phyloP scores from a whole-genome alignment of 2,329 filamentous ascomycete species.

The Fonsecaea nubica region DNA sequence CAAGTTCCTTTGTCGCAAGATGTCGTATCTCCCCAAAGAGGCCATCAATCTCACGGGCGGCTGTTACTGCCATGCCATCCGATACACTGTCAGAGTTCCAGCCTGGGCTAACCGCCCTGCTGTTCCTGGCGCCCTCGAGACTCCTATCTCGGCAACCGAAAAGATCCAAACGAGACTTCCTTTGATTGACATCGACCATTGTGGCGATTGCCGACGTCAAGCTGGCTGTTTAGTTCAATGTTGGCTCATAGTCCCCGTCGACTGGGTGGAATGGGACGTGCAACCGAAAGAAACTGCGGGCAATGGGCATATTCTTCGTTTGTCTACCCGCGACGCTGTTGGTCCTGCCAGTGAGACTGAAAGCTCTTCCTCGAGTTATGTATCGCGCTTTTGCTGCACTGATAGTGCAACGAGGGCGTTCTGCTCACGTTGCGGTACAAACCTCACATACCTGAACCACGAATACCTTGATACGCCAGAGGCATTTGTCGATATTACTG shows the following conservation, averaged over 20 bases:
- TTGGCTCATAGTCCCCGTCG: constrained; percentile 42
- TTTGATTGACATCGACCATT: constrained; percentile 42
- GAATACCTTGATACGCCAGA: constrained; percentile 24
- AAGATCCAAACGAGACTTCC: constrained; percentile 37
- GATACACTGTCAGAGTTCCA: constrained; percentile 42
- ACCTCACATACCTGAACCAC: constrained; percentile 36
- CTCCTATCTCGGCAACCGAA: constrained; percentile 28
- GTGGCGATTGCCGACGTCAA: constrained; percentile 39
- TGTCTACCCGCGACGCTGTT: constrained; percentile 26
- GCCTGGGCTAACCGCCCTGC: constrained; percentile 32
- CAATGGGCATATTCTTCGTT: constrained; percentile 9
- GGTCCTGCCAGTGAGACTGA: constrained; percentile 16
- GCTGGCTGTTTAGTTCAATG: constrained; percentile 35
- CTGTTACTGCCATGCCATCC: constrained; percentile 43
- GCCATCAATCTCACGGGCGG: constrained; percentile 40
- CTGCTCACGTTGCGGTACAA: constrained; percentile 43
- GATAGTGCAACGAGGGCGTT: constrained; percentile 41
- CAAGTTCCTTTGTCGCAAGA: neutral
- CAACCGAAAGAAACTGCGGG: constrained; percentile 9
- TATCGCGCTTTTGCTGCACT: constrained; percentile 34
- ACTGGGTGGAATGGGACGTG: constrained; percentile 42
- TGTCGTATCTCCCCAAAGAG: constrained; percentile 31
- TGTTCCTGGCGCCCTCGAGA: constrained; percentile 23
- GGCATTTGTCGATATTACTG: constrained; percentile 39
- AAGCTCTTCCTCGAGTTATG: constrained; percentile 29